Evolutionary conservation across 306 rosid species (phyloP), one percentile per base, ranked within the genome.

Genomic region (Lagenaria siceraria): DNA sequence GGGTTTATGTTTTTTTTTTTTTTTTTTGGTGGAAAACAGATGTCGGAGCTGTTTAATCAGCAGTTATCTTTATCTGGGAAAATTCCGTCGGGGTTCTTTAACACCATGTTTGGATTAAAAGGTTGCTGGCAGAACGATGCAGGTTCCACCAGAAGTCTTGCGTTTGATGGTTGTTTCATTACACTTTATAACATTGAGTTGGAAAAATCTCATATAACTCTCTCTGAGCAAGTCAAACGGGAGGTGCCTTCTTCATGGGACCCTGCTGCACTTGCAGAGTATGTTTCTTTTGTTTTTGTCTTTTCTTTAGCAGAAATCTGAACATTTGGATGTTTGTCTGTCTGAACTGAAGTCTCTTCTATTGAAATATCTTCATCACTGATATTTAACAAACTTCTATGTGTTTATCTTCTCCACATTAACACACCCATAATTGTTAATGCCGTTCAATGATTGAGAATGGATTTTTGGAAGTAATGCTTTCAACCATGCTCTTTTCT

Each of bases 201-300:
- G 74, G 88, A 85, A 53, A 87, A 89, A 84, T 78, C 92, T 21
- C 82, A 86, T 13, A 75, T 94, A 56, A 43, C 89, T 8, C 87
- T 94, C 24, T 85, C 87, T 42, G 85, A 94, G 52, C 73, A 81
- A 14, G 88, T 94, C 59, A 90, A 76, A 81, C 84, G 80, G 10
- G 95, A 90, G 35, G 92, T 92, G 55, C 98, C 98, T 53, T 75
- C 84, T 69, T 72, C 87, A 2, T 94, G 98, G 98, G 91, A 94
- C 66, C 95, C 98, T 31, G 83, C 87, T 77, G 95, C 95, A 31
- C 89, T 94, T 82, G 92, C 97, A 1, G 90, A 83, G 98, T 94
- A 87, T 85, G 21, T 36, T 53, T 22, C 51, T 63, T 61, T 46
- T 12, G 52, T 29, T 61, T 27, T 61, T 8, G 40, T 29, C 3